Evolutionary conservation across 257 asterid genomes (phyloP).

Genomic region (Solanum peruvianum): DNA sequence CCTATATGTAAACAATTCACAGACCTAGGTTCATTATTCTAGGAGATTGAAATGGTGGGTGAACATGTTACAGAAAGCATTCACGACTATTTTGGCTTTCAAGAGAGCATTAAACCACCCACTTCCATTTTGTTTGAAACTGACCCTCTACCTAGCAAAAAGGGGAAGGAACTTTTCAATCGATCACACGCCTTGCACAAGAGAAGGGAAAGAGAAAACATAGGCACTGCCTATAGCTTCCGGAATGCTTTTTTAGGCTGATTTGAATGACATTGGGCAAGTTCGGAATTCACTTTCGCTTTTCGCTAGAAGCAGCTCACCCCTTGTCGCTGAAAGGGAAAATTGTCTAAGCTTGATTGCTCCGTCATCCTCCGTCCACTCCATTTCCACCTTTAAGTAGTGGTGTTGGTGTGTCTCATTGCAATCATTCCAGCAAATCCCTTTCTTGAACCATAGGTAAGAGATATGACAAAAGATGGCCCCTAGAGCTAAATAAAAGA

Average conservation of each 20-base stretch:
- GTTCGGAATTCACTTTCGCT: not conserved
- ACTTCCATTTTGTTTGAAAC: not conserved
- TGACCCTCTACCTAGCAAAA: not conserved
- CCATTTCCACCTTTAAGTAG: not conserved
- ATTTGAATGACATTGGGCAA: not conserved
- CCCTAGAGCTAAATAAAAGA: not conserved
- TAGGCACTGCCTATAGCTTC: not conserved
- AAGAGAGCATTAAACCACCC: not conserved
- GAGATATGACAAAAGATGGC: not conserved
- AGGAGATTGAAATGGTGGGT: not conserved
- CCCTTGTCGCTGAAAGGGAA: not conserved
- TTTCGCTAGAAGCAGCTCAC: not conserved
- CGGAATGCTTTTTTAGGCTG: not conserved
- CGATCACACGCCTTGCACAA: not conserved
- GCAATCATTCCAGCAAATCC: not conserved
- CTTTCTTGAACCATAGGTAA: not conserved
- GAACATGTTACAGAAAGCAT: not conserved
- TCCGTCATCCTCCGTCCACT: not conserved
- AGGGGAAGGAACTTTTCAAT: not conserved
- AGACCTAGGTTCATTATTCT: not conserved
- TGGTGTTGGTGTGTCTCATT: not conserved
- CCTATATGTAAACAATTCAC: not conserved
- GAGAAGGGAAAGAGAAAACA: not conserved
- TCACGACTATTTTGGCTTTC: not conserved
- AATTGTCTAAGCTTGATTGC: not conserved